Conservation (phyloP, 169 alveolate species). For the Theileria parva region DNA sequence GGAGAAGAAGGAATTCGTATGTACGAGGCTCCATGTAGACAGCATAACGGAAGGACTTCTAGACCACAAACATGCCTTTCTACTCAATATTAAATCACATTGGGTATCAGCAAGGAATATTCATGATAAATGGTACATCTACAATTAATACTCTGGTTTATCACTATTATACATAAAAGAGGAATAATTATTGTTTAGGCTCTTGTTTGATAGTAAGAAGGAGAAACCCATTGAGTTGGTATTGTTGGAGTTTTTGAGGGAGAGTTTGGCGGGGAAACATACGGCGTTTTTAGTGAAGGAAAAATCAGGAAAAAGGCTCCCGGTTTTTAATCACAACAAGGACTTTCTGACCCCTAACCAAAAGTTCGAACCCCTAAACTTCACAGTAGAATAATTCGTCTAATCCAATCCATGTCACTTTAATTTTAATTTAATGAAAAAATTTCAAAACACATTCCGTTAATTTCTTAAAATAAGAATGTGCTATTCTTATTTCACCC, state of each 20-base stretch:
- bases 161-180: neutral
- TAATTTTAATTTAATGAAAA: slow-evolving; percentile 18
- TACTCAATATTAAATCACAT: neutral
- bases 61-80: slow-evolving; percentile 18
- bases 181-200: neutral
- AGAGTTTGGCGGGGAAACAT: slow-evolving; percentile 10
- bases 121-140: neutral
- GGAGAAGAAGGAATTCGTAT: neutral
- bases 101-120: slow-evolving; percentile 21
- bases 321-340: slow-evolving; percentile 18
- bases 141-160: no score
- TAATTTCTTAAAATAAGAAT: slow-evolving; percentile 31
- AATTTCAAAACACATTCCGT: slow-evolving; percentile 46
- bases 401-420: slow-evolving; percentile 29
- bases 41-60: neutral
- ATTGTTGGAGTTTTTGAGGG: neutral
- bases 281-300: slow-evolving; percentile 14
- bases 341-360: slow-evolving; percentile 30
- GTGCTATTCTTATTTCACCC: neutral
- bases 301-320: neutral
- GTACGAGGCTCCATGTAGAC: neutral
- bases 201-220: slow-evolving; percentile 29
- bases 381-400: slow-evolving; percentile 28
- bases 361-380: slow-evolving; percentile 24
- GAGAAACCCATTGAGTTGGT: slow-evolving; percentile 8